phyloP scores from a whole-genome alignment of 306 rosid genomes.

The Vachellia collinsii region DNA sequence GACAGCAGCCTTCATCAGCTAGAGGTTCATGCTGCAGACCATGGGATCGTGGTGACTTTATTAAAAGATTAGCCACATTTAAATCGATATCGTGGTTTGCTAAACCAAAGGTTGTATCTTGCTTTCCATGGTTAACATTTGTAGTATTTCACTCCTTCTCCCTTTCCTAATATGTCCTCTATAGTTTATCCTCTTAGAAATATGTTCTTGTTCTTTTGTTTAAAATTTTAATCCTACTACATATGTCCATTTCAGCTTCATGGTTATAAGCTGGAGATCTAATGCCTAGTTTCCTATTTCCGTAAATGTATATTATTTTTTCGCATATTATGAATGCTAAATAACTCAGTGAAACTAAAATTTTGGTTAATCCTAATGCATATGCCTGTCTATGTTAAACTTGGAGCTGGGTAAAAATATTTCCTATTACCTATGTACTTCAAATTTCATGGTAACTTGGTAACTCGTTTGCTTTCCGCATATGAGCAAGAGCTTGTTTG shows the following conservation, averaged over 20 bases:
- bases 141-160: neutral
- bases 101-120: slow-evolving; percentile 73
- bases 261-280: slow-evolving; percentile 1
- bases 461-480: neutral
- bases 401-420: neutral
- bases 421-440: neutral
- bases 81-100: slow-evolving; percentile 99
- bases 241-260: neutral
- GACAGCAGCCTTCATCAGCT: slow-evolving; percentile 40
- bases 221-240: neutral
- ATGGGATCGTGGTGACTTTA: slow-evolving; percentile 89
- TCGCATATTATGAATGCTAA: neutral
- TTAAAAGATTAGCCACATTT: slow-evolving; percentile 80
- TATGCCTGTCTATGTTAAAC: neutral
- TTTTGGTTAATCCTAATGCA: neutral
- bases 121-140: neutral
- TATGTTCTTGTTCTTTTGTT: neutral
- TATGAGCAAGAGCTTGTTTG: neutral
- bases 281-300: neutral
- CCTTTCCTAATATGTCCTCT: neutral
- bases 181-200: neutral
- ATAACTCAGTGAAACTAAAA: neutral
- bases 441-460: neutral
- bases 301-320: neutral
- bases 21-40: slow-evolving; percentile 70